A percentile compares a stretch with the other conserved stretches of the same genome.
phyloP scores from a whole-genome alignment of 1,284 basidiomycete species.

The Puccinia hordei region DNA sequence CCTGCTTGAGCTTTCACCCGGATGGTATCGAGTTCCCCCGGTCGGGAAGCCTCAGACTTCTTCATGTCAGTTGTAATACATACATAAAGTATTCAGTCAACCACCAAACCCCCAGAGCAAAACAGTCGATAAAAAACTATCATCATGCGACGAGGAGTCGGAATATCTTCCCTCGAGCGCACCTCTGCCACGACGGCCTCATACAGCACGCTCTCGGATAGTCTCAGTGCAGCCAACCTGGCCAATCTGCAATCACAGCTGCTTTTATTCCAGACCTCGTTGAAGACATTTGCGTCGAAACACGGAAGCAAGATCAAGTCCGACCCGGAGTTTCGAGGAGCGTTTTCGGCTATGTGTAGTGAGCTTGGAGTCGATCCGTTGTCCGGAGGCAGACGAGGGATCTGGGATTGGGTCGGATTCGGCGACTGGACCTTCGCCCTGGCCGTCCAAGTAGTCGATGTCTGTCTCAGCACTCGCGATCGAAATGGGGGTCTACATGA shows the following conservation, averaged over 20 bases:
- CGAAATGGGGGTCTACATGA: conserved; percentile 89
- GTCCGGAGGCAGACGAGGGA: conserved; percentile 69
- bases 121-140: too few relatives aligned
- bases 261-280: conserved; percentile 76
- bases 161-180: conserved; percentile 63
- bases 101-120: too few relatives aligned
- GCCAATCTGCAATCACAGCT: conserved; percentile 78
- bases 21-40: too few relatives aligned
- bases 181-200: conserved; percentile 61
- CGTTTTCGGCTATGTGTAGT: conserved; percentile 94
- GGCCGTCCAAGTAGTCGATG: conserved; percentile 93
- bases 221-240: conserved; percentile 76
- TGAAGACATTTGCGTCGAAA: conserved; percentile 76
- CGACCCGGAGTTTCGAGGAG: conserved; percentile 84
- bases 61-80: too few relatives aligned
- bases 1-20: too few relatives aligned
- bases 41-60: too few relatives aligned
- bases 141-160: conserved; percentile 64
- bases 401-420: conserved; percentile 78
- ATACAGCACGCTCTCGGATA: conserved; percentile 76
- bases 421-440: conserved; percentile 96
- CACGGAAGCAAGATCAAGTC: conserved; percentile 82
- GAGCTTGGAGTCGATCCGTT: conserved; percentile 94
- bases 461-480: conserved; percentile 85
- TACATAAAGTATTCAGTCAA: too few relatives aligned